Conservation (phyloP, 1,284 basidiomycete species). For the Cystobasidium sp. region DNA sequence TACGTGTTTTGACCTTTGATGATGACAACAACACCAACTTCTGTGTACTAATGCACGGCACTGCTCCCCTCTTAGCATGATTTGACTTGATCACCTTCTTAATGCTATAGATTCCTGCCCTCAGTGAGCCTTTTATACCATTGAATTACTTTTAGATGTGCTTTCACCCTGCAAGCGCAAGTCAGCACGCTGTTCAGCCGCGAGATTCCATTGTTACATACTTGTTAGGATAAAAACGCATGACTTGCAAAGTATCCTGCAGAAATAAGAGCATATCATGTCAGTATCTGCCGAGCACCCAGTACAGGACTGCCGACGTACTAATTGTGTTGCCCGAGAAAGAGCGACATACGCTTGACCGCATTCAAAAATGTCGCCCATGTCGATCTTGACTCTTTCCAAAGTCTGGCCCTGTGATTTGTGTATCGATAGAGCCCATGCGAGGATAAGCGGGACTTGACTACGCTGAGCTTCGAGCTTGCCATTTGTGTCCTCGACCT, state of each 20-base stretch:
- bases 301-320: not conserved
- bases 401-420: constrained; percentile 73
- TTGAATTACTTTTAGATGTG: constrained; percentile 24
- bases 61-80: too few relatives aligned
- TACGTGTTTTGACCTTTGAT: too few relatives aligned
- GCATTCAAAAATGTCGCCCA: constrained; percentile 58
- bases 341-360: constrained; percentile 94
- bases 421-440: constrained; percentile 91
- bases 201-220: not conserved
- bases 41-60: too few relatives aligned
- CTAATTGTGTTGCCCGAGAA: constrained; percentile 69
- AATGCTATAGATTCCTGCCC: not conserved
- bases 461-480: constrained; percentile 19
- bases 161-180: constrained; percentile 18
- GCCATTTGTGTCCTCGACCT: constrained; percentile 23
- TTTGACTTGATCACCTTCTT: too few relatives aligned
- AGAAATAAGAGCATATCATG: not conserved
- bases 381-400: constrained; percentile 73
- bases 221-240: constrained; percentile 22
- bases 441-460: constrained; percentile 78
- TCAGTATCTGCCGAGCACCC: not conserved
- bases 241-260: constrained; percentile 29
- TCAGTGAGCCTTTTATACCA: constrained; percentile 9
- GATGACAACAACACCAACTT: too few relatives aligned
- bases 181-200: not conserved